A percentile compares a stretch with the other conserved stretches of the same genome.
These are phyloP conservation scores for Aspergillus nanangensis DNA, from an alignment of 495 filamentous ascomycete species.

Conservation along the genomic window DNA sequence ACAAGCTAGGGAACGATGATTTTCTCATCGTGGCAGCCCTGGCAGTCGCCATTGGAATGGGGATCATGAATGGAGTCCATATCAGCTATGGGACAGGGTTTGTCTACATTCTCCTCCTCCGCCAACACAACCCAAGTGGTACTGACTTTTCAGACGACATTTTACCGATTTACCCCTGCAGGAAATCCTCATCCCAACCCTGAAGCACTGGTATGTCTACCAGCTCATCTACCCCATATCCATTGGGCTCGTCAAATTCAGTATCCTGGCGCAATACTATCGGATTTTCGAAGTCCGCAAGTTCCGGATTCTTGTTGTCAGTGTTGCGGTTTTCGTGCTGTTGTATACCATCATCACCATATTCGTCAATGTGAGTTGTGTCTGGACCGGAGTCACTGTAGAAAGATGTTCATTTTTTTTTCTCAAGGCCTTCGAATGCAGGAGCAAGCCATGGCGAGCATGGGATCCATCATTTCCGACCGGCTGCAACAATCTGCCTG, in stretches of 20 bases:
- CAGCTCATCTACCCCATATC: slow-evolving; percentile 15
- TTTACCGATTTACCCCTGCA: slow-evolving; percentile 2
- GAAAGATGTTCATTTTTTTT: too few species aligned
- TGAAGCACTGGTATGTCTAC: slow-evolving; percentile 18
- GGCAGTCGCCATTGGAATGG: slow-evolving; percentile 12
- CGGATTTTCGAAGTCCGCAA: slow-evolving; percentile 11
- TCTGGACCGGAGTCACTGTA: too few species aligned
- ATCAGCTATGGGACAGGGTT: slow-evolving; percentile 13
- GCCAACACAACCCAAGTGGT: too few species aligned
- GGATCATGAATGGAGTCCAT: slow-evolving; percentile 14
- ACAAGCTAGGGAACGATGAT: slow-evolving; percentile 11
- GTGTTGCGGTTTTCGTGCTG: slow-evolving; percentile 5
- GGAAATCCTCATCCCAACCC: slow-evolving; percentile 10
- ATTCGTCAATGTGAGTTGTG: slow-evolving; percentile 11
- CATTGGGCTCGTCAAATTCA: slow-evolving; percentile 13
- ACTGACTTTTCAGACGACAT: slow-evolving; percentile 10
- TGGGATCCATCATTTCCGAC: slow-evolving; percentile 12
- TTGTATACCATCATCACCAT: slow-evolving; percentile 12
- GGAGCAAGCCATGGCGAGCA: slow-evolving; percentile 16
- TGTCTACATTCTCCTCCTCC: neutral
- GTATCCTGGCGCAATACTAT: slow-evolving; percentile 12
- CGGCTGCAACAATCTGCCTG: slow-evolving; percentile 11
- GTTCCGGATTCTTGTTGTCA: slow-evolving; percentile 8
- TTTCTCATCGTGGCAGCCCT: slow-evolving; percentile 10
- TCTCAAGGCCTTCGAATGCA: slow-evolving; percentile 16